Conservation (phyloP, 768 basidiomycete species). For the Hemileccinum rubropunctum region DNA sequence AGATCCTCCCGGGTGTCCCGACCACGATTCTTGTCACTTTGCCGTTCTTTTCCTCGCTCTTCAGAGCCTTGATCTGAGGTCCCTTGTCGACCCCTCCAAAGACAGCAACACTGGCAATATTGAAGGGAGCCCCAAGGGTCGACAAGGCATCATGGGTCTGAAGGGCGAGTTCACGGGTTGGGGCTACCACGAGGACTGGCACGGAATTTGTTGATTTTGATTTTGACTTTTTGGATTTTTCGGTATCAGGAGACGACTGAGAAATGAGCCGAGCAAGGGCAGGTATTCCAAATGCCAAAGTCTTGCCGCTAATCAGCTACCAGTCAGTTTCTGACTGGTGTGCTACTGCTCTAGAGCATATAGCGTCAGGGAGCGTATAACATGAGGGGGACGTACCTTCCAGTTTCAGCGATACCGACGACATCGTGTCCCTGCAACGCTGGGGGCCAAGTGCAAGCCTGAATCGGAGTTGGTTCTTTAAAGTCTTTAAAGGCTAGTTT, state of each 20-base stretch:
- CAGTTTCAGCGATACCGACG: conserved; percentile 95
- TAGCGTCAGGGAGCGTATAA: not conserved
- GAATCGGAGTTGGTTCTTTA: conserved; percentile 90
- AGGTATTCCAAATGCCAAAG: conserved; percentile 92
- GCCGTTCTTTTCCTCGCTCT: conserved; percentile 48
- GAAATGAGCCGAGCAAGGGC: conserved; percentile 69
- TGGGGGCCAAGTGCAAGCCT: conserved; percentile 93
- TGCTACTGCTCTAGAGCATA: not conserved
- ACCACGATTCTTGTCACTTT: conserved; percentile 76
- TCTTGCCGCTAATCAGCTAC: conserved; percentile 71
- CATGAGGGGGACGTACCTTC: conserved; percentile 49
- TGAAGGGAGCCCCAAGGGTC: conserved; percentile 68
- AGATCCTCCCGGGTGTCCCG: conserved; percentile 90
- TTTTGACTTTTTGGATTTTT: conserved; percentile 27
- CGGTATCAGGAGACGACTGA: conserved; percentile 15
- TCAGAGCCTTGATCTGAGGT: conserved; percentile 70
- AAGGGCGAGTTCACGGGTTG: conserved; percentile 93
- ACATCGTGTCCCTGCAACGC: conserved; percentile 81
- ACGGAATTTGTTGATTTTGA: conserved; percentile 34
- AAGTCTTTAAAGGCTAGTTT: conserved; percentile 65
- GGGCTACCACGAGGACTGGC: conserved; percentile 80
- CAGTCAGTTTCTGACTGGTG: not conserved
- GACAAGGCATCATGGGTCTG: conserved; percentile 89
- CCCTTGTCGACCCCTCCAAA: conserved; percentile 96
- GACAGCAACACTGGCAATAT: conserved; percentile 79